Evolutionary conservation across 1,284 basidiomycete species (phyloP).

Genomic region (Cryptococcus neoformans): DNA sequence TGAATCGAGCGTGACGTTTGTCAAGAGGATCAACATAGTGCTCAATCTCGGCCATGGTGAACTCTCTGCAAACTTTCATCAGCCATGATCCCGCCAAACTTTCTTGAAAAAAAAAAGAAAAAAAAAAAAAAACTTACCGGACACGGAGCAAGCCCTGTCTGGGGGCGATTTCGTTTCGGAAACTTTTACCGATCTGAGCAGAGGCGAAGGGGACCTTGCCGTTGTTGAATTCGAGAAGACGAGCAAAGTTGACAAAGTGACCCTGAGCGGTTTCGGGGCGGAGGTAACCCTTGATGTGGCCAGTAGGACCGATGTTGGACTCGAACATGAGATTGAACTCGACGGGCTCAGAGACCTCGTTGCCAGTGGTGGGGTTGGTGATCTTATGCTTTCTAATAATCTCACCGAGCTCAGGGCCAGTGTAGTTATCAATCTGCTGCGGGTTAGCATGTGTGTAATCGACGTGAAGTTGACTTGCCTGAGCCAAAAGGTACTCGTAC

Average conservation of each 20-base stretch:
- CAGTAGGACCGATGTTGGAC: constrained; percentile 94
- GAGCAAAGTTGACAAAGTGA: constrained; percentile 98
- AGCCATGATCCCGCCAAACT: background rate
- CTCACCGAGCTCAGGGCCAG: constrained; percentile 82
- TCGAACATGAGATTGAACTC: constrained; percentile 99
- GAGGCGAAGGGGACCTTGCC: constrained; percentile 94
- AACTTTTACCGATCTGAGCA: constrained; percentile 93
- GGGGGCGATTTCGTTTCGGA: constrained; percentile 98
- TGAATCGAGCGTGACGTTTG: constrained; percentile 84
- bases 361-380: constrained; percentile 86
- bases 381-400: constrained; percentile 82
- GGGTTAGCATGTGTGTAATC: background rate
- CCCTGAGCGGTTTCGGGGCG: constrained; percentile 99
- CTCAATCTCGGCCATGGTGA: constrained; percentile 99
- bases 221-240: constrained; percentile 97
- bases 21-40: constrained; percentile 96
- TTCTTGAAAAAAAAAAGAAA: constrained; percentile 19
- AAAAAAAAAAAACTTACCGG: constrained; percentile 43
- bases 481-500: constrained; percentile 80
- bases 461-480: constrained; percentile 56
- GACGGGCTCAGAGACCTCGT: constrained; percentile 87
- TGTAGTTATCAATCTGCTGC: constrained; percentile 87
- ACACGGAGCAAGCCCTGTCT: constrained; percentile 94
- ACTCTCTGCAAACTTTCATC: constrained; percentile 60
- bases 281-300: constrained; percentile 93